These are phyloP conservation scores for Microsporum ferrugineum DNA, from an alignment of 2,329 filamentous ascomycete species.

Conservation along the genomic window DNA sequence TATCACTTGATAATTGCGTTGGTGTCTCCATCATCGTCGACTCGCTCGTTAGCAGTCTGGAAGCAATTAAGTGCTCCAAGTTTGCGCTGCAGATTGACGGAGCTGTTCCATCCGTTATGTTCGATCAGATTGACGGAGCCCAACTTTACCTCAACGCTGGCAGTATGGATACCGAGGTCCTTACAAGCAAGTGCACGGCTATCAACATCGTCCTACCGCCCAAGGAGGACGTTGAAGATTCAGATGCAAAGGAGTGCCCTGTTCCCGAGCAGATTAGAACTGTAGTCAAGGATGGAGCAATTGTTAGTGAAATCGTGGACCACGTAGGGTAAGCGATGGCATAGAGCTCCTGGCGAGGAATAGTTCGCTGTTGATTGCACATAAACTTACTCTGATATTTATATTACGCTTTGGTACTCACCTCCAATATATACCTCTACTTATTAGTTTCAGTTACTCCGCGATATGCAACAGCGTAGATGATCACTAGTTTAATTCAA, in stretches of 20 bases:
- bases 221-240: constrained; percentile 51
- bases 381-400: background rate
- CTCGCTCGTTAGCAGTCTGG: constrained; percentile 77
- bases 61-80: constrained; percentile 89
- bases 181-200: constrained; percentile 74
- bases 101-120: constrained; percentile 69
- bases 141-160: constrained; percentile 76
- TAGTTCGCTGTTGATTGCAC: background rate
- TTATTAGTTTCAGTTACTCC: background rate
- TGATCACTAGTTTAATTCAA: background rate
- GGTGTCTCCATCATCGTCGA: constrained; percentile 80
- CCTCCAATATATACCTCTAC: background rate
- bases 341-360: background rate
- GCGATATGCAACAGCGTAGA: background rate
- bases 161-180: constrained; percentile 67
- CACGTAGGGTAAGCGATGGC: constrained; percentile 48
- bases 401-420: background rate
- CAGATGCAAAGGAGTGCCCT: constrained; percentile 77
- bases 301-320: constrained; percentile 90
- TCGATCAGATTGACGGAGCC: constrained; percentile 89
- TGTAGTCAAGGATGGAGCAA: constrained; percentile 61
- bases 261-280: constrained; percentile 83
- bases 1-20: constrained; percentile 82
- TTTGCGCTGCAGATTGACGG: constrained; percentile 91
- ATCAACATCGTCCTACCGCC: constrained; percentile 80